Evolutionary conservation across 164 flowering plant genomes (phyloP).

Genomic region (Warburgia ugandensis): DNA sequence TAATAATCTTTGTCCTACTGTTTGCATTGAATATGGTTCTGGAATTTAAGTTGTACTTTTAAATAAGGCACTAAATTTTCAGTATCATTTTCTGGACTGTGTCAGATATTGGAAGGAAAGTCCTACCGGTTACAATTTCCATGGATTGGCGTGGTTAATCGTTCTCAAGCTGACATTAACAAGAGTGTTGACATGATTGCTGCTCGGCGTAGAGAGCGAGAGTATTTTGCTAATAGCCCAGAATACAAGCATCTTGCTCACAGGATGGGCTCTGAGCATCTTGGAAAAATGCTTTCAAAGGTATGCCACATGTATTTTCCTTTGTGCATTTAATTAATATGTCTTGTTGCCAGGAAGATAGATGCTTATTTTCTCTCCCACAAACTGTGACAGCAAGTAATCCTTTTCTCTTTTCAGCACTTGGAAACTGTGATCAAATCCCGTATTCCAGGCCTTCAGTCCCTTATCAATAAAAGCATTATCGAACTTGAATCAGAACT

Average conservation of each 20-base stretch:
- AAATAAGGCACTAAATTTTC: conserved; percentile 4
- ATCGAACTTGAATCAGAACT: conserved; percentile 64
- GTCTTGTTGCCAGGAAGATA: too few species aligned
- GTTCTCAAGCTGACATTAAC: conserved; percentile 83
- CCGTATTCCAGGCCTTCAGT: conserved; percentile 70
- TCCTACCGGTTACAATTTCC: conserved; percentile 64
- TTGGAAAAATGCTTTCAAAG: conserved; percentile 79
- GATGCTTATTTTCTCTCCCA: background rate
- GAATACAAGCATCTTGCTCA: conserved; percentile 73
- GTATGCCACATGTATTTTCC: conserved; percentile 17
- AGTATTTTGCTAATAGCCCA: conserved; percentile 60
- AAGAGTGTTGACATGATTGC: conserved; percentile 90
- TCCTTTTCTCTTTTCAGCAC: conserved; percentile 41
- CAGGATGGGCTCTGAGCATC: conserved; percentile 84
- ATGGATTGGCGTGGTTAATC: conserved; percentile 84
- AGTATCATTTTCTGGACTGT: conserved; percentile 10
- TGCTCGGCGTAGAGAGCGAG: conserved; percentile 77
- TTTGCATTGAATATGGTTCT: too few species aligned
- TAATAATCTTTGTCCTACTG: too few species aligned
- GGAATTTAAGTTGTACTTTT: too few species aligned
- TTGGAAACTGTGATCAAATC: conserved; percentile 77
- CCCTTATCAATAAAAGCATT: conserved; percentile 63
- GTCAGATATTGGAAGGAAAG: conserved; percentile 68
- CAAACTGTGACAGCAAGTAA: background rate
- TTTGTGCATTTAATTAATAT: background rate